Evolutionary conservation across 2,329 filamentous ascomycete species (phyloP).

Genomic region (Chaetoscypha palmicola): DNA sequence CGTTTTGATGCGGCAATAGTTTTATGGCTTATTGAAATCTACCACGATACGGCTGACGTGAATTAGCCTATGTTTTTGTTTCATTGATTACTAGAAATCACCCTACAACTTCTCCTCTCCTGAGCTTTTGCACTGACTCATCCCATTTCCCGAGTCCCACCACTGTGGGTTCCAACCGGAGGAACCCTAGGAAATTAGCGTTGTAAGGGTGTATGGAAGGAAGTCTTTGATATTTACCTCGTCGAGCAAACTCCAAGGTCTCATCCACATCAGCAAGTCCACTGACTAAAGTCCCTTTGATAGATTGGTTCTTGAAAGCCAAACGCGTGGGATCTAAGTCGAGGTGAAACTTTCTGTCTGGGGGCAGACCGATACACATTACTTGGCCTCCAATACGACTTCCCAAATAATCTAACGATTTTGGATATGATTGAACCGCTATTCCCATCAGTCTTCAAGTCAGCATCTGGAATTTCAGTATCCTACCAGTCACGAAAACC

Average conservation of each 20-base stretch:
- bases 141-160: slow-evolving; percentile 12
- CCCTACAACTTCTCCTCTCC: slow-evolving; percentile 20
- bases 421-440: slow-evolving; percentile 15
- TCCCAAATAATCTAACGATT: slow-evolving; percentile 12
- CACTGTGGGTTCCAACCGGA: slow-evolving; percentile 17
- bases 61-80: background rate
- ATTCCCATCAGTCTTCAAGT: background rate
- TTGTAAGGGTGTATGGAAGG: background rate
- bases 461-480: background rate
- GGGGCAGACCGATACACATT: slow-evolving; percentile 11
- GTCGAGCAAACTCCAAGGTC: slow-evolving; percentile 12
- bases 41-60: background rate
- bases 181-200: slow-evolving; percentile 11
- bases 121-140: slow-evolving; percentile 21
- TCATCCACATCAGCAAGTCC: slow-evolving; percentile 15
- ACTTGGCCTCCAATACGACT: slow-evolving; percentile 14
- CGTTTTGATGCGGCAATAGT: too few species aligned
- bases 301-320: slow-evolving; percentile 13
- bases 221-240: background rate
- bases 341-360: slow-evolving; percentile 6
- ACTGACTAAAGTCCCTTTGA: slow-evolving; percentile 17
- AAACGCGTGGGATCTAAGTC: slow-evolving; percentile 14
- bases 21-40: background rate
- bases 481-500: background rate
- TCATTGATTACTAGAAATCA: background rate